Base-by-base conservation (phyloP, 768 basidiomycete species). In the Leccinum barrowsii region DNA sequence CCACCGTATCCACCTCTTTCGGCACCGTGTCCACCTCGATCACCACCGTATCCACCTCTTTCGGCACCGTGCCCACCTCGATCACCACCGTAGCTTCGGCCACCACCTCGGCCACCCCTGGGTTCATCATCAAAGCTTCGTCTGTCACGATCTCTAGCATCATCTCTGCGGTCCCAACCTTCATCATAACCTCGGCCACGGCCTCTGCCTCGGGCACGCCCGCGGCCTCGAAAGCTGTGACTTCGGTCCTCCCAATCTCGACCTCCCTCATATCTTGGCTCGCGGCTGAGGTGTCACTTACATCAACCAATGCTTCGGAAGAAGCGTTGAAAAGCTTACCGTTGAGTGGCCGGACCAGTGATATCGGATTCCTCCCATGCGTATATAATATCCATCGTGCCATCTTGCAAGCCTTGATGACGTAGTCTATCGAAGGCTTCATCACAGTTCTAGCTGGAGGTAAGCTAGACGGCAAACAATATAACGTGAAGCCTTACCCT, bases 361-460 rank as follows among this genome's bases (percentile, higher is more conserved):
- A 76, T 73, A 57, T 87, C 85, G 6, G 76, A 79, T 12, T 81
- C 78, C 57, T 98, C 94, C 89, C 92, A 96, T 32, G 89, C 89
- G 63, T 90, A 92, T 0, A 83, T 77, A 48, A 98, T 86, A 55
- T 95, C 91, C 84, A 97, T 87, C 1, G 87, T 84, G 13, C 97
- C 94, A 65, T 94, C 93, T 67, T 89, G 89, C 54, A 87, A 68
- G 2, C 86, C 82, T 73, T 90, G 85, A 58, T 91, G 87, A 51
- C 92, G 82, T 60, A 97, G 76, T 19, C 85, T 78, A 65, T 97
- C 92, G 63, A 83, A 85, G 0, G 94, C 89, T 63, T 90, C 85
- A 32, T 85, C 85, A 56, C 85, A 86, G 22, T 87, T 91, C 86
- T 93, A 62, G 21, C 48, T 50, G 15, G 26, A 21, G 26, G 46